Evolutionary conservation across 306 rosid genomes (phyloP), one percentile per base, ranked within the genome.

Genomic region (Begonia peltatifolia): DNA sequence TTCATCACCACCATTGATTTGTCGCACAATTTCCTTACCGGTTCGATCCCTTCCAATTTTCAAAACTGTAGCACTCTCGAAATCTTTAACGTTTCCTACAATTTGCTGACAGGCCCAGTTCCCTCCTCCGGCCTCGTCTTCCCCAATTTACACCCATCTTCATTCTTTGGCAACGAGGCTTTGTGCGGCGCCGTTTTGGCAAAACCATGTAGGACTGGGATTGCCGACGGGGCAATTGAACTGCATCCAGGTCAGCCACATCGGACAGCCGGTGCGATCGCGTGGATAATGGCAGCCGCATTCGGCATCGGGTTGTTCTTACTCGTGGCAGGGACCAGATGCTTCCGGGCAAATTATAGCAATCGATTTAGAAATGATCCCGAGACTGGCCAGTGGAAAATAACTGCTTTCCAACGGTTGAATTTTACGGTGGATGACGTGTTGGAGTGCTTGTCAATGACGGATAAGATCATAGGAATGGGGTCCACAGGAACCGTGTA

Each of bases 381-480:
- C 1, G 87, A 80, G 59, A 62, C 66, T 18, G 95, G 94, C 10
- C 94, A 87, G 63, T 90, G 95, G 99, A 80, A 72, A 47, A 22
- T 90, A 44, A 90, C 88, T 23, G 94, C 99, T 17, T 90, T 86
- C 43, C 99, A 90, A 25, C 79, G 95, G 59, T 25, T 90, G 48
- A 86, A 86, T 38, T 90, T 86, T 81, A 74, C 95, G 71, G 95
- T 87, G 53, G 99, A 86, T 3, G 95, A 83, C 6, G 99, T 90
- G 9, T 22, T 81, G 0, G 94, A 85, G 59, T 81, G 99, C n/a
- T 30, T 83, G 51, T 64, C 89, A 5, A 73, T 72, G 76, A 76
- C 95, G 0, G 78, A 86, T 30, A 79, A 83, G 69, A 75, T 85
- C 6, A 10, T 89, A 0, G 99, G 99, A 23, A 90, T 83, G 99